Evolutionary conservation across 345 rosid species (phyloP).

Genomic region (Moricandia moricandioides): DNA sequence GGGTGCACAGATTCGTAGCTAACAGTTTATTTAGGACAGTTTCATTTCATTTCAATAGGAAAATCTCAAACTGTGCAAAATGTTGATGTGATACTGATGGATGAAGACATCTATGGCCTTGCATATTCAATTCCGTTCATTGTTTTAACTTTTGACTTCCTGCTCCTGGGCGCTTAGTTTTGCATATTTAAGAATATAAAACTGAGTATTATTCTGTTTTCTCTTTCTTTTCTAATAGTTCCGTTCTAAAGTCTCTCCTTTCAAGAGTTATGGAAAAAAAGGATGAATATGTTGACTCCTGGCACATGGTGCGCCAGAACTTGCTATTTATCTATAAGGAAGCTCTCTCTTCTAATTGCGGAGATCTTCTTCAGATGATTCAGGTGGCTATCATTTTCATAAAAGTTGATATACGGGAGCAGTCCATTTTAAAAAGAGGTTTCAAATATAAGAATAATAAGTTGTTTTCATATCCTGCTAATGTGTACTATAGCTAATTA

Average conservation of each 20-base stretch:
- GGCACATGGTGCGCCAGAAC: constrained; percentile 58
- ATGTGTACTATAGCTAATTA: constrained; percentile 2
- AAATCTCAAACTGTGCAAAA: constrained; percentile 5
- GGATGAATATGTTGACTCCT: constrained; percentile 53
- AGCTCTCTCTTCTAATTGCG: constrained; percentile 71
- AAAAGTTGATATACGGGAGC: neutral
- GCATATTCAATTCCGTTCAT: constrained; percentile 3
- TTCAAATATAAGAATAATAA: neutral
- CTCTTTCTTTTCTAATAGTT: constrained; percentile 45
- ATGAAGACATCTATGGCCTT: neutral
- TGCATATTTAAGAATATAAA: neutral
- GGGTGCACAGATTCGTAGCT: too few species aligned
- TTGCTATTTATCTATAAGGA: constrained; percentile 61
- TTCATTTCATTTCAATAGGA: neutral
- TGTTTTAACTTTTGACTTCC: neutral
- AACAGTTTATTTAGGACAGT: neutral
- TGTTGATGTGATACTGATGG: constrained; percentile 7
- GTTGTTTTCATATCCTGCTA: neutral
- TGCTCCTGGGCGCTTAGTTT: neutral
- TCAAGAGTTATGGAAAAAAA: constrained; percentile 58
- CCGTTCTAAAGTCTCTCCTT: constrained; percentile 69
- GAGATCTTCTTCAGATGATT: constrained; percentile 61
- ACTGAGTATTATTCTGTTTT: constrained; percentile 5
- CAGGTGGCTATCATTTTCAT: constrained; percentile 52
- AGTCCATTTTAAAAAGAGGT: neutral